These are phyloP conservation scores for Senecio squalidus DNA, from an alignment of 140 eudicot genomes.

Conservation along the genomic window DNA sequence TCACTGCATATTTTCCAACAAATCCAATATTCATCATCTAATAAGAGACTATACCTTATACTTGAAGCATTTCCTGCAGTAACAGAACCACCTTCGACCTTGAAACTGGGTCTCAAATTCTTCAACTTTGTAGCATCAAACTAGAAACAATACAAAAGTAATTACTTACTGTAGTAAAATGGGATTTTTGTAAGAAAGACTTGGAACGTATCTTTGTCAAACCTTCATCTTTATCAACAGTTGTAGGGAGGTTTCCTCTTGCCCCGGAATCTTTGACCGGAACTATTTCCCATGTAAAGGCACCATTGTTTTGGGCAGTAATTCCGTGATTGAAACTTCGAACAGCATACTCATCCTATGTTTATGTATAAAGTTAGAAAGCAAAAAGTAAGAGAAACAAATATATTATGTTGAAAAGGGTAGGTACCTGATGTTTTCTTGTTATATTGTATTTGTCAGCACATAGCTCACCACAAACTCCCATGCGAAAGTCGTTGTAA, in stretches of 20 bases:
- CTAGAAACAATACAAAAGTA: slow-evolving; percentile 29
- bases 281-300: slow-evolving; percentile 89
- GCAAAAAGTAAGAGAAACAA: no score
- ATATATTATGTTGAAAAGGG: not conserved
- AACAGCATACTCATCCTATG: slow-evolving; percentile 81
- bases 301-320: slow-evolving; percentile 76
- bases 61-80: slow-evolving; percentile 97
- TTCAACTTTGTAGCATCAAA: slow-evolving; percentile 74
- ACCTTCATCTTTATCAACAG: slow-evolving; percentile 73
- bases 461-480: slow-evolving; percentile 85
- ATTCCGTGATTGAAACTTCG: slow-evolving; percentile 80
- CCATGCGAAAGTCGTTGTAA: slow-evolving; percentile 95
- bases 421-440: slow-evolving; percentile 64
- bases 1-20: slow-evolving; percentile 42
- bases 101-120: slow-evolving; percentile 83
- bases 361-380: not conserved
- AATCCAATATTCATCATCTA: not conserved
- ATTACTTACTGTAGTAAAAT: not conserved
- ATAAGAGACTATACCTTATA: slow-evolving; percentile 47
- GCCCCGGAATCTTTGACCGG: slow-evolving; percentile 67
- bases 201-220: slow-evolving; percentile 64
- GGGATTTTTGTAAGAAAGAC: no score
- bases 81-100: slow-evolving; percentile 78
- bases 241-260: slow-evolving; percentile 52
- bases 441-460: slow-evolving; percentile 54